Conservation (phyloP, 2,329 filamentous ascomycete species). For the Sordariomycetes sp. region DNA sequence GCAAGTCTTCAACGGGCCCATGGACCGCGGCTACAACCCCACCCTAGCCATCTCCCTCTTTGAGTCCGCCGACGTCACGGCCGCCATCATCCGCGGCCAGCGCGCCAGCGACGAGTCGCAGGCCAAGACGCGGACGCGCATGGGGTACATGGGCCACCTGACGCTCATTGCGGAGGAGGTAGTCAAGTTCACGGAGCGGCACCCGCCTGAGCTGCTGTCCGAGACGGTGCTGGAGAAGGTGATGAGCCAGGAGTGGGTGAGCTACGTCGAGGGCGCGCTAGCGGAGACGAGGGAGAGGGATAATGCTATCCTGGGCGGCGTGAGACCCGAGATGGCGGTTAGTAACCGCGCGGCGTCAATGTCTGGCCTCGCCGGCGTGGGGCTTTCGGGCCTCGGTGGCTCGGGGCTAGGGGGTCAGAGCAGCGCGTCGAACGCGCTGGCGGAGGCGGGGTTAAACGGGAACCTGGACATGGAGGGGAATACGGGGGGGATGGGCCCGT, state of each 20-base stretch:
- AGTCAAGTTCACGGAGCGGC: slow-evolving; percentile 92
- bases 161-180: slow-evolving; percentile 97
- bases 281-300: slow-evolving; percentile 91
- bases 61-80: slow-evolving; percentile 77
- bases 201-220: slow-evolving; percentile 77
- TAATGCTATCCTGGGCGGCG: slow-evolving; percentile 94
- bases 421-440: slow-evolving; percentile 52
- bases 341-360: slow-evolving; percentile 53
- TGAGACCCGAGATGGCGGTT: slow-evolving; percentile 80
- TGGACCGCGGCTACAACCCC: slow-evolving; percentile 91
- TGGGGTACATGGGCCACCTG: slow-evolving; percentile 97
- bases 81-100: slow-evolving; percentile 86
- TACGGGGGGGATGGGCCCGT: slow-evolving; percentile 53
- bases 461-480: slow-evolving; percentile 54
- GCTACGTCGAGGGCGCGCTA: slow-evolving; percentile 85
- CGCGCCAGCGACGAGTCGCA: slow-evolving; percentile 77
- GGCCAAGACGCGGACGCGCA: slow-evolving; percentile 68
- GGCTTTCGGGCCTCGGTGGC: slow-evolving; percentile 28
- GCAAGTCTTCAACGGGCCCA: slow-evolving; percentile 96
- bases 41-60: slow-evolving; percentile 86
- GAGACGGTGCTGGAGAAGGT: slow-evolving; percentile 77
- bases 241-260: slow-evolving; percentile 80
- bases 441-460: slow-evolving; percentile 70
- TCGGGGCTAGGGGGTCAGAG: slow-evolving; percentile 9
- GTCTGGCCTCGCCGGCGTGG: slow-evolving; percentile 31